Evolutionary conservation across 352 stramenopile species (phyloP), one percentile per base, ranked within the genome.

Genomic region (Pythium apleroticum): DNA sequence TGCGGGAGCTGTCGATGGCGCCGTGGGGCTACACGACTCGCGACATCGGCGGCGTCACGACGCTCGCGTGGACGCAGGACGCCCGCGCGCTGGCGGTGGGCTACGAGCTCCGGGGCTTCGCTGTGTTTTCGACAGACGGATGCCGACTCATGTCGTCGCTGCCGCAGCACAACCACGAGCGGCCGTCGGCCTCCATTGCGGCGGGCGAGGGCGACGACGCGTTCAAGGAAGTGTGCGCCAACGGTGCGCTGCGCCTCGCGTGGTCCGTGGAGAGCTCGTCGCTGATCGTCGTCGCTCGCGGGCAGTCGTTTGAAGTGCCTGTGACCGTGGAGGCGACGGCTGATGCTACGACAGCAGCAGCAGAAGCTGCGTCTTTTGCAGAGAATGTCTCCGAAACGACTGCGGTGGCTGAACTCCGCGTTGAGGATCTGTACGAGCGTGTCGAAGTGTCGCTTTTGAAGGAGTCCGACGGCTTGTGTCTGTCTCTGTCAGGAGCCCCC

Each of bases 111-210:
- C 80, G 87, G 9, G 87, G 87, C 1, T 90, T 93, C 49, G 81
- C 79, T 1, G 72, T 96, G 7, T 96, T 94, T 55, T 90, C 87
- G 2, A 83, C 71, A 4, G 87, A 96, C 52, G 85, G 85, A 3
- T 93, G 83, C 60, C 81, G 86, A 0, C 71, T 96, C 46, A 92
- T 96, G 83, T 93, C 87, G 37, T 93, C 71, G 52, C 69, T 96
- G 30, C 85, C 87, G 0, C 84, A 93, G 37, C 84, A 96, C 60
- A 79, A 91, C 52, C 81, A 91, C 33, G 72, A 77, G 20, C 77
- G 78, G 9, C 79, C 0, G 56, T 59, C 6, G 57, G 65, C 8
- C 25, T 50, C 58, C 37, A 37, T 11, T 33, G 62, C 27, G 57
- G 50, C 15, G 55, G 43, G 52, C 22, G 46, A 57, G 8, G 45